A percentile compares a stretch with the other conserved stretches of the same genome.
Conservation (phyloP, 2,329 filamentous ascomycete genomes). For the Penicillium sp. region DNA sequence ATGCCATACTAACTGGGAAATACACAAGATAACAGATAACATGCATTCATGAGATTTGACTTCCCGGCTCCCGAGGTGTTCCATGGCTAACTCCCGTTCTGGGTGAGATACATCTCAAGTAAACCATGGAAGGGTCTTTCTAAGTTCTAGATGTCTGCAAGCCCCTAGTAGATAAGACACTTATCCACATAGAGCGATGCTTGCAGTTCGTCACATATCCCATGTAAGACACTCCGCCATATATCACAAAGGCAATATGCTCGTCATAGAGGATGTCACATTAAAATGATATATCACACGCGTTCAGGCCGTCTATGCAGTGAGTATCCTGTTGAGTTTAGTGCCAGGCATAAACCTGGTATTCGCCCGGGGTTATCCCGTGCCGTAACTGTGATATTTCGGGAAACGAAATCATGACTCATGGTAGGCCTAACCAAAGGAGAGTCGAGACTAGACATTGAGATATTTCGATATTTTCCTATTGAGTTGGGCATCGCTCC, state of each 20-base stretch:
- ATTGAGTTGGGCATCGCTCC: not conserved
- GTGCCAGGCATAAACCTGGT: not conserved
- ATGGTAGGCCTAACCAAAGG: not conserved
- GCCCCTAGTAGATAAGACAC: not conserved
- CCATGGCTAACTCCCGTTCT: not conserved
- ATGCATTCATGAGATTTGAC: not conserved
- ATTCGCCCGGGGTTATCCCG: not conserved
- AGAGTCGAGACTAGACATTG: not conserved
- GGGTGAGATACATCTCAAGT: not conserved
- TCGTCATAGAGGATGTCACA: not conserved
- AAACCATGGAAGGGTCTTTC: not conserved
- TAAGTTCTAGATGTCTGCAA: not conserved
- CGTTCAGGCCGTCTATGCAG: not conserved
- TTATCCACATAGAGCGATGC: not conserved
- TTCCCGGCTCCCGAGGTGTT: not conserved
- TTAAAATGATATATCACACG: not conserved
- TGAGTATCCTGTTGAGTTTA: not conserved
- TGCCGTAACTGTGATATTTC: not conserved
- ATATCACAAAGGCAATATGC: not conserved
- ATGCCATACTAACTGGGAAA: not conserved
- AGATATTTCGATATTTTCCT: not conserved
- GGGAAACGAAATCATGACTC: not conserved
- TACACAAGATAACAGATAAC: not conserved
- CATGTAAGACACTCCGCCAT: not conserved
- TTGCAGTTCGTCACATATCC: not conserved